Evolutionary conservation across 2,329 filamentous ascomycete species (phyloP).

Genomic region (Xylariaceae sp.): DNA sequence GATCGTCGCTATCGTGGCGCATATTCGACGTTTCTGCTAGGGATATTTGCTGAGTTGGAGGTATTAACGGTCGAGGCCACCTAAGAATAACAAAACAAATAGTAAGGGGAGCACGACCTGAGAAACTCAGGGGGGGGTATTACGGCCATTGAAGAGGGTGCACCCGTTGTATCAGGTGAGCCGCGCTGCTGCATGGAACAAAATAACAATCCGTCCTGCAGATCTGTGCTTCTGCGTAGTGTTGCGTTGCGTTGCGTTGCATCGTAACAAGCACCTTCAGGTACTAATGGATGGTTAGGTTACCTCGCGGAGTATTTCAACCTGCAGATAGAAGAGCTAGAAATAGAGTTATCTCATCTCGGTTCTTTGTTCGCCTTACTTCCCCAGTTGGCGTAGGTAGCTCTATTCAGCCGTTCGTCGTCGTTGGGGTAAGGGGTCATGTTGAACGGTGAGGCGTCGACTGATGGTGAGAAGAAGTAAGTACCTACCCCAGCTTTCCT

Average conservation of each 20-base stretch:
- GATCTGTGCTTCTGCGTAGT: constrained; percentile 15
- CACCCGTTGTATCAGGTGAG: constrained; percentile 26
- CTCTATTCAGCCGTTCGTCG: constrained; percentile 2
- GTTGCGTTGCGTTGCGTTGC: not conserved
- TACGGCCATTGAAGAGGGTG: constrained; percentile 11
- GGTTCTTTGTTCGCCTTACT: constrained; percentile 25
- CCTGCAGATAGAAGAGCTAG: constrained; percentile 8
- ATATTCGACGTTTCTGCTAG: constrained; percentile 8
- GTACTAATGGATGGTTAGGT: not conserved
- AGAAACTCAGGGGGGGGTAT: constrained; percentile 5
- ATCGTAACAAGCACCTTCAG: constrained; percentile 10
- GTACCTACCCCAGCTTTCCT: constrained; percentile 21
- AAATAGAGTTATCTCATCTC: constrained; percentile 26
- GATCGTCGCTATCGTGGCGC: constrained; percentile 21
- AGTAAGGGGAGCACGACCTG: constrained; percentile 1
- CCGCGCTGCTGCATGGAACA: constrained; percentile 19
- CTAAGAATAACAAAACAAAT: not conserved
- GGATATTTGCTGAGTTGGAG: constrained; percentile 6
- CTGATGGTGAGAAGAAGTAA: constrained; percentile 4
- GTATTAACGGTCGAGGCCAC: not conserved
- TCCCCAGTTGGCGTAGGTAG: constrained; percentile 1
- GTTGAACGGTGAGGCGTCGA: constrained; percentile 17
- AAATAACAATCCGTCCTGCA: constrained; percentile 15
- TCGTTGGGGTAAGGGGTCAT: not conserved
- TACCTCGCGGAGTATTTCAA: constrained; percentile 3